Percentiles rank a stretch among this genome's conserved stretches.
phyloP scores from a whole-genome alignment of 139 green algal genomes.

The Mychonastes homosphaera region DNA sequence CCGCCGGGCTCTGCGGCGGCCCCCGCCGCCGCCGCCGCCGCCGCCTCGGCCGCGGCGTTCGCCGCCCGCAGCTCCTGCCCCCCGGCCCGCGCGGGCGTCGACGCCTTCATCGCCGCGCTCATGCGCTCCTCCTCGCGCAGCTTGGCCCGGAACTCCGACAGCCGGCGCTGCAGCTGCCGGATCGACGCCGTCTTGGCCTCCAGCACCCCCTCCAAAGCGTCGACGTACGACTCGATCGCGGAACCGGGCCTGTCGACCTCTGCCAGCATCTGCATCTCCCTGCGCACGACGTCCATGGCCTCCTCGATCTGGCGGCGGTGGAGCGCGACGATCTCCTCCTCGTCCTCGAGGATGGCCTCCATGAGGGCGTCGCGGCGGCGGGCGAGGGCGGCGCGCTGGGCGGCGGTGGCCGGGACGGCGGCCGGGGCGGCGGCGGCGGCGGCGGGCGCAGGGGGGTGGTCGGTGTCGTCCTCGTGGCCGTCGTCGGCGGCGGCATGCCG shows the following conservation, averaged over 20 bases:
- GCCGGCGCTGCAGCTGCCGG: constrained; percentile 33
- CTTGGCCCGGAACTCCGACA: constrained; percentile 53
- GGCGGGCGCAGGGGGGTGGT: background rate
- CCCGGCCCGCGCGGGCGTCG: background rate
- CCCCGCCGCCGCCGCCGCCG: background rate
- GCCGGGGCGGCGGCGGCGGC: background rate
- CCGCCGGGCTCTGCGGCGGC: background rate
- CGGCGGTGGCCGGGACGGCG: too few relatives aligned
- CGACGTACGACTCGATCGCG: constrained; percentile 67
- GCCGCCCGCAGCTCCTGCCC: background rate
- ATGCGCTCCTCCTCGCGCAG: constrained; percentile 52
- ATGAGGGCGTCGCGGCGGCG: constrained; percentile 51
- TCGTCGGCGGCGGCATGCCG: too few relatives aligned
- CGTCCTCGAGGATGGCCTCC: constrained; percentile 71
- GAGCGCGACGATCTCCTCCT: constrained; percentile 77
- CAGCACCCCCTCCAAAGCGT: constrained; percentile 49
- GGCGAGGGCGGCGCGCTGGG: background rate
- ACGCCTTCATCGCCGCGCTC: constrained; percentile 30
- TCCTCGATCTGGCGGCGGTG: constrained; percentile 82
- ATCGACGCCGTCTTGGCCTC: constrained; percentile 43
- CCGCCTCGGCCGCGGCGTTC: background rate
- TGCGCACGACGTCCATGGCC: constrained; percentile 72
- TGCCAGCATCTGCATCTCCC: constrained; percentile 41
- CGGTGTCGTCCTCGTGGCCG: too few relatives aligned
- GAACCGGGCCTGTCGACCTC: constrained; percentile 73